These are phyloP conservation scores for Amylostereum areolatum DNA, from an alignment of 1,284 basidiomycete species.

Conservation along the genomic window DNA sequence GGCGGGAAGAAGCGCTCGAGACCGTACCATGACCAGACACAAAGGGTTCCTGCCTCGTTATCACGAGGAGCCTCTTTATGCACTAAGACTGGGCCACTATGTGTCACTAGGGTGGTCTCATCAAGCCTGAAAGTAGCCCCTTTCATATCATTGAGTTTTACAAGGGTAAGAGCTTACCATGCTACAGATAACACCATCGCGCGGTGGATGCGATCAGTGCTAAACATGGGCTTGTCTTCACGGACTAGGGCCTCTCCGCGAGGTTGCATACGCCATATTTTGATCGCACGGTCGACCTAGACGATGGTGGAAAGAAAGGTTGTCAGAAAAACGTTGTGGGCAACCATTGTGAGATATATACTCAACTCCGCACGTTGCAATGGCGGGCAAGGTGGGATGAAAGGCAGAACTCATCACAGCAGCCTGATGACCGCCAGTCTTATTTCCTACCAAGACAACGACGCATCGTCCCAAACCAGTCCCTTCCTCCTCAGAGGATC, in stretches of 20 bases:
- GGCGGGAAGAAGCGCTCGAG: slow-evolving; percentile 14
- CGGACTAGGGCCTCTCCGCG: slow-evolving; percentile 34
- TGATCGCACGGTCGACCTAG: slow-evolving; percentile 65
- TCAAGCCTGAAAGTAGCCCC: slow-evolving; percentile 39
- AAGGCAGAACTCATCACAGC: slow-evolving; percentile 65
- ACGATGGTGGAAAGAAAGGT: slow-evolving; percentile 7
- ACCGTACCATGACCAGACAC: neutral
- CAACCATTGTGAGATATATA: slow-evolving; percentile 1
- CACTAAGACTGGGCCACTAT: slow-evolving; percentile 54
- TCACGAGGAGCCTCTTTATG: slow-evolving; percentile 15
- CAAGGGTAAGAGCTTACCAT: slow-evolving; percentile 36
- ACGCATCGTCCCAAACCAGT: slow-evolving; percentile 56
- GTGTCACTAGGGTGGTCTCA: slow-evolving; percentile 52
- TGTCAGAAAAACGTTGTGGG: neutral
- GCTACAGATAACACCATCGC: slow-evolving; percentile 56
- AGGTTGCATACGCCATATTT: slow-evolving; percentile 57
- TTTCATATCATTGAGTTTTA: slow-evolving; percentile 1
- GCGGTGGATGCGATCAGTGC: slow-evolving; percentile 55
- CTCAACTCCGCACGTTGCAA: slow-evolving; percentile 67
- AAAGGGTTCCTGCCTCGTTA: too few relatives aligned
- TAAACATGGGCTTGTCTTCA: slow-evolving; percentile 72
- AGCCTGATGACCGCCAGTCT: slow-evolving; percentile 64
- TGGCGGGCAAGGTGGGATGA: slow-evolving; percentile 51
- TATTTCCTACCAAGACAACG: slow-evolving; percentile 56
- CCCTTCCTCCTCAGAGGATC: slow-evolving; percentile 53